Base-by-base conservation (phyloP, 2,329 filamentous ascomycete genomes). In the Clarireedia hainanense region DNA sequence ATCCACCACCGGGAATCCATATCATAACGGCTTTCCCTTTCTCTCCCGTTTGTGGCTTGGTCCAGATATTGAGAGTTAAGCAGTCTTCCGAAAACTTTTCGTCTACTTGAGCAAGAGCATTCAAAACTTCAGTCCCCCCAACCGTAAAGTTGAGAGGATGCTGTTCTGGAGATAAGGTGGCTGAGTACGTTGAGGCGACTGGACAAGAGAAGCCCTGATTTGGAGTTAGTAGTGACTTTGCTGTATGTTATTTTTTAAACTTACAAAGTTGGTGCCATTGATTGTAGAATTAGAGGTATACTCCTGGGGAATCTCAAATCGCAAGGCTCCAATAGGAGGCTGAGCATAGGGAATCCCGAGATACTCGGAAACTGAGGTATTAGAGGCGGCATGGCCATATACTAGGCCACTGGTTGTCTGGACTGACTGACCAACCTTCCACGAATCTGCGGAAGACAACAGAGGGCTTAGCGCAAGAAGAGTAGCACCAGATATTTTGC, bases 1-100 rank as follows among this genome's bases (percentile, higher is more conserved):
- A 74, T 1, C 67, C 70, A 5, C 74, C 73, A 5, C 73, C 73
- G 30, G 72, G 68, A 10, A 75, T 68, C 70, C 72, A 76, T 17
- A 75, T 64, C 39, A 75, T 58, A 20, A 75, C 74, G 5, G 74
- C 64, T 40, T 71, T 74, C 27, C 66, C 63, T 17, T 53, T 50
- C 15, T 63, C 63, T 1, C 63, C 60, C 3, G 57, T 60, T 26
- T 68, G 59, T 17, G 64, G 52, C n/a, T 57, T 67, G n/a, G 70
- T 63, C 72, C 71, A 74, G 7, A 74, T 64, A 50, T 74, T 73
- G 30, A 73, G 53, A 2, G 67, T 69, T 6, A 74, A 59, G 50
- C 71, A 74, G 57, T 74, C 71, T 54, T 74, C 71, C 48, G 65
- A 52, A 7, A 45, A 24, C 23, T 39, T 14, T 2, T 34, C 51